Conservation (phyloP, 495 filamentous ascomycete genomes). For the Penicillium coffeae region DNA sequence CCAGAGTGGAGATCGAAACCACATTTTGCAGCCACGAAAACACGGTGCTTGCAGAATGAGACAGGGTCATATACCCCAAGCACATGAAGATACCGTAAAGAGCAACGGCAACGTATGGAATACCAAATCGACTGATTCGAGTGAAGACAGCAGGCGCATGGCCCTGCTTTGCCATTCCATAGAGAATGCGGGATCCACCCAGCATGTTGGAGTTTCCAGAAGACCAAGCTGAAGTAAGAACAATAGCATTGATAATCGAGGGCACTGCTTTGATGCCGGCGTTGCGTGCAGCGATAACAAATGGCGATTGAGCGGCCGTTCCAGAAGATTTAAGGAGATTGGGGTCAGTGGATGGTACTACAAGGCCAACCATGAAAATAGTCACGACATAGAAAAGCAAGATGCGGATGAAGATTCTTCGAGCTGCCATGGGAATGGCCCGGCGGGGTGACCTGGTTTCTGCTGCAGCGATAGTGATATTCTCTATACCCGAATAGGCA, state of each 20-base stretch:
- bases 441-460: conserved; percentile 35
- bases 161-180: conserved; percentile 38
- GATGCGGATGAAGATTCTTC: conserved; percentile 39
- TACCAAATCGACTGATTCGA: conserved; percentile 55
- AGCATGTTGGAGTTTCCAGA: conserved; percentile 47
- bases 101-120: conserved; percentile 51
- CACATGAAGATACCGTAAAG: conserved; percentile 48
- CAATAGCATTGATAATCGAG: conserved; percentile 49
- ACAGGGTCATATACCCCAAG: conserved; percentile 55
- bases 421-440: conserved; percentile 37
- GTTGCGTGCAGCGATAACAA: conserved; percentile 46
- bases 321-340: conserved; percentile 39
- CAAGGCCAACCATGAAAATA: conserved; percentile 40
- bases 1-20: conserved; percentile 49
- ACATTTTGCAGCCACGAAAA: conserved; percentile 57
- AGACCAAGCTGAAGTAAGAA: conserved; percentile 44
- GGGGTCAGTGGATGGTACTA: conserved; percentile 42
- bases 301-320: conserved; percentile 43
- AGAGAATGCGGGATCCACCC: conserved; percentile 43
- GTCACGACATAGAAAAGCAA: conserved; percentile 40
- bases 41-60: conserved; percentile 46
- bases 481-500: conserved; percentile 52
- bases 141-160: conserved; percentile 43
- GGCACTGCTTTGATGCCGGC: conserved; percentile 41
- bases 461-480: conserved; percentile 46